Base-by-base conservation (phyloP, 2,329 filamentous ascomycete genomes). In the Coleophoma eucalyptorum region DNA sequence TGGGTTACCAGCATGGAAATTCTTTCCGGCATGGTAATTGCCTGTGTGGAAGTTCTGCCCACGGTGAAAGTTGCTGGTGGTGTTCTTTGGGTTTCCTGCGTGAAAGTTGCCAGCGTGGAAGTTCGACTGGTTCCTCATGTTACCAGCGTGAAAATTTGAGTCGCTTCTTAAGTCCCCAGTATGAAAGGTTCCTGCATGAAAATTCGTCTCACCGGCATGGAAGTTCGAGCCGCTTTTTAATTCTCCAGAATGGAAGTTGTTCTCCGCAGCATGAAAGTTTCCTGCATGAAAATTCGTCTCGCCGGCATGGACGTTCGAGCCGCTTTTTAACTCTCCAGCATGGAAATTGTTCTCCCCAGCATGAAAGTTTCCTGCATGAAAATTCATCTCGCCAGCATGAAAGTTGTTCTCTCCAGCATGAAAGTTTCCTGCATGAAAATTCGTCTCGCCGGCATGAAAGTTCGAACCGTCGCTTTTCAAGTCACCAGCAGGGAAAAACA, bases 51-150 rank as follows among this genome's bases (percentile, higher is more conserved):
- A 38, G 35, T 15, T 38, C 35, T 38, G 15, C 15, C 35, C 16
- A 38, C 13, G 15, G 16, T 38, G 35, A 38, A 38, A 38, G 35
- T 38, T 38, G 5, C 16, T 18, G 35, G 7, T 11, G 16, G 1
- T 11, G 5, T 26, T 6, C 26, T 26, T 26, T 6, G 35, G 13
- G 35, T 11, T 6, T 38, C 35, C 35, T n/a, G 45, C 33, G 16
- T 40, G 16, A 18, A 20, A 40, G 34, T 38, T 26, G 5, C 38
- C 40, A 8, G 38, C 47, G 35, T 49, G 47, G 21, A 49, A 49
- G 33, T 35, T 44, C 21, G 12, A 20, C 5, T 31, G 7, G n/a
- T 18, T 13, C n/a, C n/a, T 8, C 19, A 31, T 2, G 19, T 12
- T 21, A 7, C 19, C 31, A 26, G 26, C 34, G 31, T 19, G 20